Percentiles rank a stretch among this genome's conserved stretches.
Evolutionary conservation across 495 filamentous ascomycete genomes (phyloP).

Genomic region (Hypoxylon crocopeplum): DNA sequence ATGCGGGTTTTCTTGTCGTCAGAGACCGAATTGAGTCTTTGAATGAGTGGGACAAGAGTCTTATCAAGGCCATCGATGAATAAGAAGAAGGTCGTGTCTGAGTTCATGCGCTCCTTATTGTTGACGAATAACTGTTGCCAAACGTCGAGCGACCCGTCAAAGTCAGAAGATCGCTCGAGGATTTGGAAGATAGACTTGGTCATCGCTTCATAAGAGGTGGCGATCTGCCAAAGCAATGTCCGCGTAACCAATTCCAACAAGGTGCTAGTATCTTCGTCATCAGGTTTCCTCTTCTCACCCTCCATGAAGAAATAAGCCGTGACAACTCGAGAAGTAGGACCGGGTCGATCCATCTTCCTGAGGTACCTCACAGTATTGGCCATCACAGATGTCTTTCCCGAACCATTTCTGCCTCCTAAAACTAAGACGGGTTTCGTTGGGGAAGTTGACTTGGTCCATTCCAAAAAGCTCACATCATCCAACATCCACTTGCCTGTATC

Average conservation of each 20-base stretch:
- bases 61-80: slow-evolving; percentile 45
- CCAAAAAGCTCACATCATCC: slow-evolving; percentile 34
- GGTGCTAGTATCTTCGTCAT: slow-evolving; percentile 29
- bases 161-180: slow-evolving; percentile 38
- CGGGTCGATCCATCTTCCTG: slow-evolving; percentile 38
- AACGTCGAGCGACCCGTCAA: slow-evolving; percentile 42
- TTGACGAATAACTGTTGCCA: slow-evolving; percentile 44
- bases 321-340: slow-evolving; percentile 40
- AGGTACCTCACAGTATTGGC: slow-evolving; percentile 46
- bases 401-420: slow-evolving; percentile 43
- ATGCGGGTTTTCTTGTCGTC: slow-evolving; percentile 30
- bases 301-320: slow-evolving; percentile 49
- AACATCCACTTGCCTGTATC: slow-evolving; percentile 47
- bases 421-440: slow-evolving; percentile 37
- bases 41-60: slow-evolving; percentile 37
- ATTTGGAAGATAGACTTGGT: slow-evolving; percentile 44
- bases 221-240: slow-evolving; percentile 48
- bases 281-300: slow-evolving; percentile 44
- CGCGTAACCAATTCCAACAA: slow-evolving; percentile 37
- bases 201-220: slow-evolving; percentile 46
- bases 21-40: slow-evolving; percentile 33
- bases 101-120: slow-evolving; percentile 40
- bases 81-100: slow-evolving; percentile 46
- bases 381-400: slow-evolving; percentile 48
- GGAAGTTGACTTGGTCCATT: slow-evolving; percentile 38